Base-by-base conservation (phyloP, 2,329 filamentous ascomycete species). In the Alternaria angustiovoidea region DNA sequence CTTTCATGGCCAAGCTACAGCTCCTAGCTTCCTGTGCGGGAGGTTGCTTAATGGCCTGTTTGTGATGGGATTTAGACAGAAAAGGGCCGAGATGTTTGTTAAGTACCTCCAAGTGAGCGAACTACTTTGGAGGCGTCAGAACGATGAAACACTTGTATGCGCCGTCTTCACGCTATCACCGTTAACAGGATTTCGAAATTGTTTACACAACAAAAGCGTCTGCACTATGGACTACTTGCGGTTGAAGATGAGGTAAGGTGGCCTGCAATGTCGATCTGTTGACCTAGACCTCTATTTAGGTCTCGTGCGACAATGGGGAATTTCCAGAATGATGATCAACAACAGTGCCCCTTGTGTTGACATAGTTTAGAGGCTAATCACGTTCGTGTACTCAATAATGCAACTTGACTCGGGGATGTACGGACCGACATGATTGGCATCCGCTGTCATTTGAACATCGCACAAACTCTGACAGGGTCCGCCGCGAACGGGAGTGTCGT, bases 211-310 rank as follows among this genome's bases (percentile, higher is more conserved):
- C 18, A 36, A 49, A 34, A 22, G 46, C 49, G 26, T 41, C 43
- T 41, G 49, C 38, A 53, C 55, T 30, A 54, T 43, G 32, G 22
- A 20, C 34, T 30, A 26, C 34, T 22, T 38, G 32, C 30, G 11
- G 18, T 41, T 14, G 41, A 36, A 24, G 49, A 32, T 43, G 49
- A 46, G 49, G 52, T 58, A 26, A 41, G 51, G 51, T 44, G 49
- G 24, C 36, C 24, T 39, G 32, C 32, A 46, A 47, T 22, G 55
- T 41, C 34, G 55, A 58, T 58, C 55, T 58, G 18, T 58, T n/a
- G 46, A 49, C 46, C 32, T 38, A 49, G 46, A n/a, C 14, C 16
- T 49, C 46, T 49, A 32, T 36, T 49, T 49, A 24, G 46, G 32
- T 26, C 46, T 49, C 30, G 46, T 49, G 32, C 30, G 46, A 49